Evolutionary conservation across 192 early-diverging fungal species (phyloP).

Genomic region (Coemansia sp.): DNA sequence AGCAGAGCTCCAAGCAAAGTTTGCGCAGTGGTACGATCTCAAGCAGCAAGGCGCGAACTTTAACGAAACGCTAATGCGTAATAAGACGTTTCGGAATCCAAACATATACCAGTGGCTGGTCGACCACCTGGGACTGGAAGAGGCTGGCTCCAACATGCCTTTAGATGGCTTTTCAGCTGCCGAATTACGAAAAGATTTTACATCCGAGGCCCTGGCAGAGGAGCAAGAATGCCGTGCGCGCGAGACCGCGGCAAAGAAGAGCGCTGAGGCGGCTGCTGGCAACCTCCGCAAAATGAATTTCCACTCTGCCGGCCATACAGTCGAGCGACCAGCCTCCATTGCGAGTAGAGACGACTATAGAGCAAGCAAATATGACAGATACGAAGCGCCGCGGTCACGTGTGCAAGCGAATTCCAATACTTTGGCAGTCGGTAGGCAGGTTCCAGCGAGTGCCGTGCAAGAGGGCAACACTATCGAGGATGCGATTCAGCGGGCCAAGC

Average conservation of each 20-base stretch:
- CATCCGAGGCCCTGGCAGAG: constrained; percentile 29
- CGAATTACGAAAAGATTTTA: constrained; percentile 40
- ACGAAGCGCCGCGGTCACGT: not conserved
- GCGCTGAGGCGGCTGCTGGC: constrained; percentile 26
- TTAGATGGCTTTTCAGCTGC: constrained; percentile 70
- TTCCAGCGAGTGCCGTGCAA: not conserved
- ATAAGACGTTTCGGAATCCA: constrained; percentile 91
- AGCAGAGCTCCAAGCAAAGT: constrained; percentile 72
- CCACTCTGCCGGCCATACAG: constrained; percentile 24
- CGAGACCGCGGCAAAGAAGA: constrained; percentile 37
- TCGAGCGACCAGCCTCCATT: not conserved
- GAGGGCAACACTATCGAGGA: constrained; percentile 36
- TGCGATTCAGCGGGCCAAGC: constrained; percentile 45
- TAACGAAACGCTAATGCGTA: constrained; percentile 80
- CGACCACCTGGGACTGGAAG: constrained; percentile 80
- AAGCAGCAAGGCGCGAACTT: constrained; percentile 72
- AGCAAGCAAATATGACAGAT: not conserved
- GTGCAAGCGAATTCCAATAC: constrained; percentile 9
- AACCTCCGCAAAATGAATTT: constrained; percentile 33
- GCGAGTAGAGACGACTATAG: not conserved
- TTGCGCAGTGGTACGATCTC: constrained; percentile 74
- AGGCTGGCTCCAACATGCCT: constrained; percentile 79
- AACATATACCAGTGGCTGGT: constrained; percentile 89
- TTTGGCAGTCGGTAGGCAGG: not conserved
- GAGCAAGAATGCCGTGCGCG: constrained; percentile 48